Percentiles rank a stretch among this genome's conserved stretches.
phyloP scores from a whole-genome alignment of 169 alveolate genomes.

The Hammondia hammondi region DNA sequence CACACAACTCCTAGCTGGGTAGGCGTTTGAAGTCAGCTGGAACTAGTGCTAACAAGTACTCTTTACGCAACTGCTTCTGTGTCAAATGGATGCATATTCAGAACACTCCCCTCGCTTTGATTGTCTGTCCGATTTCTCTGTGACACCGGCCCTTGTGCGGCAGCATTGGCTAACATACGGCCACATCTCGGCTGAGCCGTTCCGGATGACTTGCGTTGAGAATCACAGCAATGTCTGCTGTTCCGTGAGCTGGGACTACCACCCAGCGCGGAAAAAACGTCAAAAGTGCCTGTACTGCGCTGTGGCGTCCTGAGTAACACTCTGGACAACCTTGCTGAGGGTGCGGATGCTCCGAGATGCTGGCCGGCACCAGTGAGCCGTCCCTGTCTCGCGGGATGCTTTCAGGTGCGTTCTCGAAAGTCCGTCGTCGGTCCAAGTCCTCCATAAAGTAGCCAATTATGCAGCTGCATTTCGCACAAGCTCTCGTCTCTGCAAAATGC shows the following conservation, averaged over 20 bases:
- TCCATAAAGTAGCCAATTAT: background rate
- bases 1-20: too few species aligned
- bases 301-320: too few species aligned
- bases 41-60: too few species aligned
- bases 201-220: slow-evolving; percentile 9
- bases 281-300: background rate
- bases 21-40: too few species aligned
- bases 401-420: too few species aligned
- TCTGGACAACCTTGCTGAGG: too few species aligned
- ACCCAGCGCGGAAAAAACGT: background rate
- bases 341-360: too few species aligned
- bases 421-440: background rate
- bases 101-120: background rate
- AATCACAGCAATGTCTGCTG: background rate
- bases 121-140: too few species aligned
- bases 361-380: background rate
- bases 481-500: background rate
- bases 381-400: background rate
- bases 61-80: too few species aligned
- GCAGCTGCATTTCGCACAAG: slow-evolving; percentile 36
- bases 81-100: too few species aligned
- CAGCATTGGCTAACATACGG: background rate
- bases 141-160: too few species aligned
- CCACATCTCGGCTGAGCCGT: background rate
- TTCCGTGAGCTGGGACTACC: background rate